Percentiles rank a stretch among this genome's conserved stretches.
Conservation (phyloP, 768 basidiomycete genomes). For the Peribolospora baueri region DNA sequence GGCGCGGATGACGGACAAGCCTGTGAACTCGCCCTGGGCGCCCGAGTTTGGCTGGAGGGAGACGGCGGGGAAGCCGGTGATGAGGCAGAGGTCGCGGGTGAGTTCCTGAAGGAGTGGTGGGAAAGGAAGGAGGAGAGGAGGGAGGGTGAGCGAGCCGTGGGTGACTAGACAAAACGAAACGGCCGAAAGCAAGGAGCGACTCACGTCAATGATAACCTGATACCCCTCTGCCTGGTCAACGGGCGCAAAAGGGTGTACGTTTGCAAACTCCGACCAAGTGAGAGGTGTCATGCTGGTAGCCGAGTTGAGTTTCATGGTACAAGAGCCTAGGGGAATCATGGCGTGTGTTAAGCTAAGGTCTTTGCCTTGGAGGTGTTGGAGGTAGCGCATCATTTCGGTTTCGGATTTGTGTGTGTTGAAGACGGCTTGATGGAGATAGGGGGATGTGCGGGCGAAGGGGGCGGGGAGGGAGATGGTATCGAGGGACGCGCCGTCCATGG, state of each 20-base stretch:
- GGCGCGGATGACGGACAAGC: constrained; percentile 77
- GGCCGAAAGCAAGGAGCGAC: not conserved
- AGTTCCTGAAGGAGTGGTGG: constrained; percentile 37
- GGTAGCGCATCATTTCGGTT: constrained; percentile 81
- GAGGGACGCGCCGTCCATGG: constrained; percentile 21
- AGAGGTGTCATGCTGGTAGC: constrained; percentile 94
- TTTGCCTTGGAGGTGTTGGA: constrained; percentile 55
- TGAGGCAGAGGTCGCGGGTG: constrained; percentile 66
- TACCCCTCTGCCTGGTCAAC: constrained; percentile 75
- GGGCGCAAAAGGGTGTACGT: constrained; percentile 82
- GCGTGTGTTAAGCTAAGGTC: constrained; percentile 84
- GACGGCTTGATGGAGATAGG: constrained; percentile 60
- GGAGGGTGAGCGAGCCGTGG: constrained; percentile 1
- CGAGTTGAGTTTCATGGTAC: constrained; percentile 49
- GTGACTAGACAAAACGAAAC: not conserved
- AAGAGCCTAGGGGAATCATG: constrained; percentile 39
- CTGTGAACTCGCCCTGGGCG: constrained; percentile 90
- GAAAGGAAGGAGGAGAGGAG: not conserved
- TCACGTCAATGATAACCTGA: constrained; percentile 37
- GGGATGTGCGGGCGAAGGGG: constrained; percentile 29
- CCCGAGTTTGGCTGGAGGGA: constrained; percentile 98
- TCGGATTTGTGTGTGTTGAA: constrained; percentile 96
- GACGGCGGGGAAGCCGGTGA: constrained; percentile 89
- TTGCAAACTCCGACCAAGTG: constrained; percentile 76
- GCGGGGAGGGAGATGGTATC: constrained; percentile 29